Conservation (phyloP, 257 asterid species). For the Gynochthodes officinalis region DNA sequence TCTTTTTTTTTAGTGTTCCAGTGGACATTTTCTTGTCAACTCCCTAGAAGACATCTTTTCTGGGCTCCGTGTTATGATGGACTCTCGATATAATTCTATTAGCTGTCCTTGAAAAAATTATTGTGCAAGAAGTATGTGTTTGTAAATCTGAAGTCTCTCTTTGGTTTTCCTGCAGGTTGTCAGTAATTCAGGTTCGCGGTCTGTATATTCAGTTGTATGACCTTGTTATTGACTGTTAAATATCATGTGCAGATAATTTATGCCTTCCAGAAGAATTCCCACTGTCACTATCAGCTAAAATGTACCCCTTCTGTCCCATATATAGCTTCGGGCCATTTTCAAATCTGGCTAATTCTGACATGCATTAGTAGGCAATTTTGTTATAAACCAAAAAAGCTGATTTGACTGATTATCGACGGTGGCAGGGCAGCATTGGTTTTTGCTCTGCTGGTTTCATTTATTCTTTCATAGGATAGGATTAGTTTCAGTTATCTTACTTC, state of each 20-base stretch:
- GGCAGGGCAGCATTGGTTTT: not conserved
- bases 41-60: not conserved
- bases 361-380: constrained; percentile 1
- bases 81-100: constrained; percentile 4
- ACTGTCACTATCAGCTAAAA: constrained; percentile 10
- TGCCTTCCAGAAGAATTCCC: constrained; percentile 22
- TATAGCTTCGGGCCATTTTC: constrained; percentile 15
- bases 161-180: constrained; percentile 82
- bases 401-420: constrained; percentile 1
- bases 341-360: constrained; percentile 20
- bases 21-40: constrained; percentile 8
- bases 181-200: constrained; percentile 53
- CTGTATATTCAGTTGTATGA: constrained; percentile 50
- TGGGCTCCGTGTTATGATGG: constrained; percentile 6
- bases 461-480: constrained; percentile 8
- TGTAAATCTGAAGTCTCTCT: constrained; percentile 60
- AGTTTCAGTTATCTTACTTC: not conserved
- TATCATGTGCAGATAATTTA: constrained; percentile 33
- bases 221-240: constrained; percentile 30
- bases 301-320: constrained; percentile 19
- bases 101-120: not conserved
- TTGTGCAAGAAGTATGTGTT: constrained; percentile 8
- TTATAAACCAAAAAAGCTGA: constrained; percentile 15
- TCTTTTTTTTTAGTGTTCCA: constrained; percentile 21
- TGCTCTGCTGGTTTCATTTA: not conserved